These are phyloP conservation scores for Albatrellus ellisii DNA, from an alignment of 768 basidiomycete species.

Conservation along the genomic window DNA sequence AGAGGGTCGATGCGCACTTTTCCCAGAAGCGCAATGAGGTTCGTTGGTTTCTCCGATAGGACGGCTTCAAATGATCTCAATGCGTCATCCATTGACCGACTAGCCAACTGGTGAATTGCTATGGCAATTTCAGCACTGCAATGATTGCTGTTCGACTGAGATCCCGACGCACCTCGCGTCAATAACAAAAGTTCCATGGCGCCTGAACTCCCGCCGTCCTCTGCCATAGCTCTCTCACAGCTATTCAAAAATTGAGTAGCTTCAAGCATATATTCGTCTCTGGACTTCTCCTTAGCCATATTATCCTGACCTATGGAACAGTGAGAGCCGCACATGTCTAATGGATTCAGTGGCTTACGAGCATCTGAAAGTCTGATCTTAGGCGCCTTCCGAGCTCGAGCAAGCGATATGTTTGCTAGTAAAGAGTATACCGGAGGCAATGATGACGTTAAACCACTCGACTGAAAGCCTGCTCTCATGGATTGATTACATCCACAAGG, in stretches of 20 bases:
- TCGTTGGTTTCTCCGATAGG: conserved; percentile 65
- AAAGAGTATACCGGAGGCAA: conserved; percentile 69
- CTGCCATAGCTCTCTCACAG: conserved; percentile 35
- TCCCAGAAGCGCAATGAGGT: conserved; percentile 77
- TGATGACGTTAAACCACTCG: conserved; percentile 33
- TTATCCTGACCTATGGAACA: conserved; percentile 46
- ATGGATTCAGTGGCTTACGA: conserved; percentile 34
- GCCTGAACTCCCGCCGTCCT: conserved; percentile 45
- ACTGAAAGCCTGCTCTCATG: conserved; percentile 31
- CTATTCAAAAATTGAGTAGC: conserved; percentile 58
- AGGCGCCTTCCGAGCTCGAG: conserved; percentile 71
- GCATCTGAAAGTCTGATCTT: conserved; percentile 63
- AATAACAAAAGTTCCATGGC: conserved; percentile 38
- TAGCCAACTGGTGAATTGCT: conserved; percentile 79
- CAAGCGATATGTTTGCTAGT: conserved; percentile 76
- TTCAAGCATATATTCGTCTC: conserved; percentile 56
- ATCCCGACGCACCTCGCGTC: conserved; percentile 40
- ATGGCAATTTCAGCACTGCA: conserved; percentile 3
- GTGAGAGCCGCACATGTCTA: not conserved
- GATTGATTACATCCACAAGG: conserved; percentile 12
- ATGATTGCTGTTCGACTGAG: not conserved
- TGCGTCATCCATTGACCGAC: conserved; percentile 72
- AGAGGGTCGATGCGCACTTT: conserved; percentile 38
- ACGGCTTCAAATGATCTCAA: conserved; percentile 72
- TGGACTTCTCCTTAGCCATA: conserved; percentile 42